Conservation (phyloP, 202 grass and related monocot genomes). For the Carex arenaria region DNA sequence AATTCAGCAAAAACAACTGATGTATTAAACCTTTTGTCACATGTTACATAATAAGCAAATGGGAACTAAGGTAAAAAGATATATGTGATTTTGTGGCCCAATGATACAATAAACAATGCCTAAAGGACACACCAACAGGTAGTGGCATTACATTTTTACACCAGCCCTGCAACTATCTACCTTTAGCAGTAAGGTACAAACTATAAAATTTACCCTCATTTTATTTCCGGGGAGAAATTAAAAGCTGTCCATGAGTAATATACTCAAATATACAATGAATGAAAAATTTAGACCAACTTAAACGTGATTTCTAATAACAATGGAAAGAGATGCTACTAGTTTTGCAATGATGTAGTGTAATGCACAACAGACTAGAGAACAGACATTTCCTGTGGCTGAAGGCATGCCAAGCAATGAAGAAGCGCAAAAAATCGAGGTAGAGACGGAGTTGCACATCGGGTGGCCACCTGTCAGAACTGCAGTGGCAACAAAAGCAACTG, state of each 20-base stretch:
- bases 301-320: neutral
- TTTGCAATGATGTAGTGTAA: neutral
- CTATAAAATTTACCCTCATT: neutral
- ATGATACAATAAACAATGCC: neutral
- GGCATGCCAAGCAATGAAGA: neutral
- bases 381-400: neutral
- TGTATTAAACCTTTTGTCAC: neutral
- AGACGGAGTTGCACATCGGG: conserved; percentile 41
- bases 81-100: neutral
- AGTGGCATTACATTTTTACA: neutral
- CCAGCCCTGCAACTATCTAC: neutral
- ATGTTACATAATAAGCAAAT: neutral
- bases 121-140: neutral
- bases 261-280: neutral
- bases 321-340: neutral
- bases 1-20: neutral
- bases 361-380: neutral
- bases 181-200: neutral
- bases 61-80: too few relatives aligned
- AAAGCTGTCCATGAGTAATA: neutral
- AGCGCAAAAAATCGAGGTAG: conserved; percentile 21
- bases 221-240: neutral
- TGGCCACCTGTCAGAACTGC: conserved; percentile 25
- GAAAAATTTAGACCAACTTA: neutral
- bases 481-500: neutral